phyloP scores from a whole-genome alignment of 495 filamentous ascomycete species.

The Aspergillus bertholletiae region DNA sequence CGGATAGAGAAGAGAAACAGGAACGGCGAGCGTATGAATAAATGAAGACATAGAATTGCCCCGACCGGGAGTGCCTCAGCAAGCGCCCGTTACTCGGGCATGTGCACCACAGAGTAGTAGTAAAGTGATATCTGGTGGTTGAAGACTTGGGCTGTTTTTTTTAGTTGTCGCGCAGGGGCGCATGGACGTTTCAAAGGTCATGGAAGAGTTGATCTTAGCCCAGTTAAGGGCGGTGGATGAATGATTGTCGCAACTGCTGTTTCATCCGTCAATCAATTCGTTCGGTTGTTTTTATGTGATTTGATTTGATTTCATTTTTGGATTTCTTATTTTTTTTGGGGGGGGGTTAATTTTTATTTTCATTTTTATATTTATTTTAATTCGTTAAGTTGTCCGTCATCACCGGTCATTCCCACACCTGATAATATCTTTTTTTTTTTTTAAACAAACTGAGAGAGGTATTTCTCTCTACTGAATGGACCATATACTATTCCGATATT shows the following conservation, averaged over 20 bases:
- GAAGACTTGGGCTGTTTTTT: not conserved
- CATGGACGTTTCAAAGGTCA: not conserved
- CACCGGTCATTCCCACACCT: no score
- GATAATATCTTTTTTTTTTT: no score
- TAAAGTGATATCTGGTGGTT: not conserved
- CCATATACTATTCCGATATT: no score
- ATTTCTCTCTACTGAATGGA: not conserved
- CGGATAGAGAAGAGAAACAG: not conserved
- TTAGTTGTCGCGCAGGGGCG: not conserved
- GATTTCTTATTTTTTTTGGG: no score
- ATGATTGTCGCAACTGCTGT: not conserved
- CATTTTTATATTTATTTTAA: not conserved
- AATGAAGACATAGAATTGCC: not conserved
- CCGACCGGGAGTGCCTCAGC: not conserved
- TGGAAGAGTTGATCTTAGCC: not conserved
- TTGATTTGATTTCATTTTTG: no score
- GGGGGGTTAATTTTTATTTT: no score
- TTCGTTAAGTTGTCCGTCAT: no score
- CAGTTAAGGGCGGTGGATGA: not conserved
- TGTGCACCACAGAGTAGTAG: no score
- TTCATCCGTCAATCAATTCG: not conserved
- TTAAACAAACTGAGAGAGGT: no score
- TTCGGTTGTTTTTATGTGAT: no score
- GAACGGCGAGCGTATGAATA: not conserved
- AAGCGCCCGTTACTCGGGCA: not conserved